Evolutionary conservation across 805 yeast genomes (phyloP), one percentile per base, ranked within the genome.

Genomic region (Ogataea nonfermentans): DNA sequence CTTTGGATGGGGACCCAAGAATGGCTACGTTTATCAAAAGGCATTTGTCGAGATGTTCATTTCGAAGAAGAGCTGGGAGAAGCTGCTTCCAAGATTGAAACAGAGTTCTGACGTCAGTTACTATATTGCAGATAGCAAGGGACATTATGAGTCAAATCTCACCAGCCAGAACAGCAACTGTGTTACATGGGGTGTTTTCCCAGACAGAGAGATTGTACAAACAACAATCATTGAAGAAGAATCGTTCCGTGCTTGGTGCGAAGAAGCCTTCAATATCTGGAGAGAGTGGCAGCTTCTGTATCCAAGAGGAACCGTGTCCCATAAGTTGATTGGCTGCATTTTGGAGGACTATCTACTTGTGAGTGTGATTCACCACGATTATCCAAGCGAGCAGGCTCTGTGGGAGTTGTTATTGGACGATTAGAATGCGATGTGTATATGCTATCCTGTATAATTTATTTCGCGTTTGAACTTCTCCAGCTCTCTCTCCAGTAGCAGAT

Each of bases 161-260:
- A 68, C 70, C 1, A 58, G 67, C 1, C 70, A 65, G 11, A 64
- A 76, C 24, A 80, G 88, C 30, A 83, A 81, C 48, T 95, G 93
- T 19, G 95, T 93, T 7, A 93, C 99, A 1, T 93, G 99, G 99
- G 99, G 98, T 47, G 95, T 85, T 3, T 91, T 93, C 72, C 95
- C 95, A 6, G 82, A 82, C 61, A 78, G 89, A 48, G 96, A 88
- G 57, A 81, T 89, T 25, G 76, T 88, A 25, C 97, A 90, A 62
- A 85, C 97, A 0, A 93, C 99, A 0, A 83, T 90, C 46, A 81
- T 93, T 41, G 96, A 90, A 57, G 84, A 79, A 51, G 96, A 89
- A 52, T 87, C 97, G 2, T 91, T 93, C 68, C 76, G 77, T 50
- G 96, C 96, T 0, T 93, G 99, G 99, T 78, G 83, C 51, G 97